A percentile compares a stretch with the other conserved stretches of the same genome.
These are phyloP conservation scores for Paradendryphiella salina DNA, from an alignment of 2,329 filamentous ascomycete species.

Conservation along the genomic window DNA sequence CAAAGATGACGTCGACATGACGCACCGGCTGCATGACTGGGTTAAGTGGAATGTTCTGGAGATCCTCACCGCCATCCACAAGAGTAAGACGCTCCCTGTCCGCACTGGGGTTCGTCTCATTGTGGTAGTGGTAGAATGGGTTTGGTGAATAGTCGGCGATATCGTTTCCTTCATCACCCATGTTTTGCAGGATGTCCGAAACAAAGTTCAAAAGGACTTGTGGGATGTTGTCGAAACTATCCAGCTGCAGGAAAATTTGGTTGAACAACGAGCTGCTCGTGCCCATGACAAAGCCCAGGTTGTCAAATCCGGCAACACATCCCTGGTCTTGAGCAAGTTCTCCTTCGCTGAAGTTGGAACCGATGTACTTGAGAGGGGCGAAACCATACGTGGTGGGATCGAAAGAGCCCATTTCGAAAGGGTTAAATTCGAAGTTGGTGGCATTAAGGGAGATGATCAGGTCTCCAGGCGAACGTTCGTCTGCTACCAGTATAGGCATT, in stretches of 20 bases:
- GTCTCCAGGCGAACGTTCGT: conserved; percentile 67
- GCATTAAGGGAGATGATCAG: conserved; percentile 68
- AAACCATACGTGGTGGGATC: conserved; percentile 75
- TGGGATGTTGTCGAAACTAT: conserved; percentile 56
- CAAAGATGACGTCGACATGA: conserved; percentile 77
- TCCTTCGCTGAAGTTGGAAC: conserved; percentile 71
- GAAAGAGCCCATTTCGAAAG: conserved; percentile 76
- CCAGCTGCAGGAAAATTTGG: conserved; percentile 68
- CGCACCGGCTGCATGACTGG: conserved; percentile 75
- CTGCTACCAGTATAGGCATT: conserved; percentile 73
- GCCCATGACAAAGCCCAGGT: conserved; percentile 80
- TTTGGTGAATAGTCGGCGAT: conserved; percentile 76
- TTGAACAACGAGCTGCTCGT: conserved; percentile 88
- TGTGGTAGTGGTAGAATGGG: conserved; percentile 71
- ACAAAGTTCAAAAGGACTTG: conserved; percentile 58
- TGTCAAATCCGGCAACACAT: conserved; percentile 81
- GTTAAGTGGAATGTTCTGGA: conserved; percentile 78
- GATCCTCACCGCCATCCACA: conserved; percentile 77
- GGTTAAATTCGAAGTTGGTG: conserved; percentile 77
- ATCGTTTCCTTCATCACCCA: conserved; percentile 67
- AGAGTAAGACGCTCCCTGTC: conserved; percentile 62
- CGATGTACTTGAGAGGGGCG: conserved; percentile 69
- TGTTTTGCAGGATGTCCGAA: conserved; percentile 54
- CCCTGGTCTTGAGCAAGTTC: conserved; percentile 57
- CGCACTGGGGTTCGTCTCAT: conserved; percentile 62